phyloP scores from a whole-genome alignment of 2,329 filamentous ascomycete species.

The Pseudogymnoascus verrucosus region DNA sequence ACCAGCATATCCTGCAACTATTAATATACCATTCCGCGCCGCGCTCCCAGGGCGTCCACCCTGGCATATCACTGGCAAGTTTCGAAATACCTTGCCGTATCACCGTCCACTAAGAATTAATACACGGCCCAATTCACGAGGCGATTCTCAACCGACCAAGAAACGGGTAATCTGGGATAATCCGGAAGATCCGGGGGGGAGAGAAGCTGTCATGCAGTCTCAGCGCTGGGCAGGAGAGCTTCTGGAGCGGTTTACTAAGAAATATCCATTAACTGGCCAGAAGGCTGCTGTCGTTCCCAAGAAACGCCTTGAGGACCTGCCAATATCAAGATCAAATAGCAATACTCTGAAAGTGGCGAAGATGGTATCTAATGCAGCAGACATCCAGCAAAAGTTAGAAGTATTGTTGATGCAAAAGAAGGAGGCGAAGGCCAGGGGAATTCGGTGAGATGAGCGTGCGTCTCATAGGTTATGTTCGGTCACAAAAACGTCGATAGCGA shows the following conservation, averaged over 20 bases:
- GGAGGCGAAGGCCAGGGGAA: constrained; percentile 15
- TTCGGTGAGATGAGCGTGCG: neutral
- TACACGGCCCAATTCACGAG: neutral
- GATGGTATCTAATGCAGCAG: constrained; percentile 12
- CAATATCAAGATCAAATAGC: neutral
- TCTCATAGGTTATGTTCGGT: neutral
- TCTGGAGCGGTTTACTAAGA: constrained; percentile 14
- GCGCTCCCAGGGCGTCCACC: neutral
- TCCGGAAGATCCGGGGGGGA: neutral
- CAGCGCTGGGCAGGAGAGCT: constrained; percentile 3
- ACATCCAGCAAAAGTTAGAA: constrained; percentile 23
- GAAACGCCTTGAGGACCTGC: constrained; percentile 8
- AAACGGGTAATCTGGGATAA: constrained; percentile 4
- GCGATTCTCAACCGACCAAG: neutral
- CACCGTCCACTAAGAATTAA: neutral
- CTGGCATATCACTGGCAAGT: neutral
- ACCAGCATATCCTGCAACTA: neutral
- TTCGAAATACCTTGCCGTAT: neutral
- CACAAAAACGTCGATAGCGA: neutral
- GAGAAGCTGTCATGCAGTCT: constrained; percentile 1
- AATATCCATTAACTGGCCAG: constrained; percentile 27
- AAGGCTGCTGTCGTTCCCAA: constrained; percentile 10
- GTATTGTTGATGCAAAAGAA: constrained; percentile 20
- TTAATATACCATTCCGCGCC: neutral
- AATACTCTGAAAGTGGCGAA: neutral